These are phyloP conservation scores for Cucurbita maxima DNA, from an alignment of 306 rosid species.

Conservation along the genomic window DNA sequence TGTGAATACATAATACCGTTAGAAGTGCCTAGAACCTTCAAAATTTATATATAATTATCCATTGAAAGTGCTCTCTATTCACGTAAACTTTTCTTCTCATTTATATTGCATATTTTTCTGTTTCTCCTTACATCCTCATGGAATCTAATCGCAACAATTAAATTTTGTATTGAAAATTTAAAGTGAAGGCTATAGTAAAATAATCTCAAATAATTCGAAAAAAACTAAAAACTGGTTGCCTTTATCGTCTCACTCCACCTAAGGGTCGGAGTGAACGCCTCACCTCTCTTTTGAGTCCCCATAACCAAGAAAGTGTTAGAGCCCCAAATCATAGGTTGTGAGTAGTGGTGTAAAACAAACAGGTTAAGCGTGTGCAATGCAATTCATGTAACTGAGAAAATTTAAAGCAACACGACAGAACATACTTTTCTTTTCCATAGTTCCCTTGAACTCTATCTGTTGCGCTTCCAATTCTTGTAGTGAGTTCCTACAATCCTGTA, in stretches of 20 bases:
- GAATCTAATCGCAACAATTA: background rate
- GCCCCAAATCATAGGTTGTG: background rate
- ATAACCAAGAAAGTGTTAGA: background rate
- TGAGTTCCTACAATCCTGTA: constrained; percentile 56
- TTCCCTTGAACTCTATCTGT: constrained; percentile 56
- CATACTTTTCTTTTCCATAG: constrained; percentile 70
- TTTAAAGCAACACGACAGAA: constrained; percentile 10
- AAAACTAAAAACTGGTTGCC: background rate
- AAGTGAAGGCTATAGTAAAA: background rate
- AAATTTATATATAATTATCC: background rate
- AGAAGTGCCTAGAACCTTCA: background rate
- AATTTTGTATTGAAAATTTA: background rate
- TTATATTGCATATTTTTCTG: background rate
- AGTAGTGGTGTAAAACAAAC: background rate
- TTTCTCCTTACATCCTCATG: background rate
- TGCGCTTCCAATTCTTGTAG: constrained; percentile 58
- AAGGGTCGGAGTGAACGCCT: background rate
- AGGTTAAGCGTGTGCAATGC: background rate
- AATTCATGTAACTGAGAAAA: background rate
- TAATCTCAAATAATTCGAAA: background rate
- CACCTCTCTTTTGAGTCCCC: background rate
- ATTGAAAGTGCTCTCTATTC: background rate
- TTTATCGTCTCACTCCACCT: background rate
- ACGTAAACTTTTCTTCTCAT: background rate
- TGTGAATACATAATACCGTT: constrained; percentile 20